Conservation (phyloP, 306 rosid species). For the Dryas drummondii region DNA sequence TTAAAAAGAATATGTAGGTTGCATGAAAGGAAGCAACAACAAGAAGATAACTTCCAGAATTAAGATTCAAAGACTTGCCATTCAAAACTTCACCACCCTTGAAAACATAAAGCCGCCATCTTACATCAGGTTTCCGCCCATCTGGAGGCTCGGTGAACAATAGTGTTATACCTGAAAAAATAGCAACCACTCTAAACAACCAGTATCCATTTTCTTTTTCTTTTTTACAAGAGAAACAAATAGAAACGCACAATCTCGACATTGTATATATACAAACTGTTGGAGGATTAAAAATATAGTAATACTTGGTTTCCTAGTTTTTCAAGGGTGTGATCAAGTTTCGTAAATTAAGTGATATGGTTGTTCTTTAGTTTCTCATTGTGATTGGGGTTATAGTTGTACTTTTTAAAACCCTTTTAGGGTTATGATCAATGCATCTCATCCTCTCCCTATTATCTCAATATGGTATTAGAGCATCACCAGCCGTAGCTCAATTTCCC, state of each 20-base stretch:
- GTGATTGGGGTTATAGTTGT: not conserved
- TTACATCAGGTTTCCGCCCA: conserved; percentile 75
- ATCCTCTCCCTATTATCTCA: not conserved
- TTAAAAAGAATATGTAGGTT: not conserved
- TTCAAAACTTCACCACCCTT: conserved; percentile 90
- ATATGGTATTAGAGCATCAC: not conserved
- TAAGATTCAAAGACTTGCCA: conserved; percentile 47
- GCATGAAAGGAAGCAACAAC: not conserved
- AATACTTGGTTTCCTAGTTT: not conserved
- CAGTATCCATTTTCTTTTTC: not conserved
- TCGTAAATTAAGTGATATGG: not conserved
- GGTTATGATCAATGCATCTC: not conserved
- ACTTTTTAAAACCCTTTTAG: not conserved
- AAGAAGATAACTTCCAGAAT: not conserved
- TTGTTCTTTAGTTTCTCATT: not conserved
- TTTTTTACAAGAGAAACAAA: not conserved
- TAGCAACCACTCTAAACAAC: conserved; percentile 13
- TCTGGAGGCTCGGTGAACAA: conserved; percentile 83
- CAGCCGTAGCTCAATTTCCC: not conserved
- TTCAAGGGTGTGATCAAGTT: not conserved
- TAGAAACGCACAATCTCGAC: not conserved
- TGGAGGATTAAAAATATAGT: not conserved
- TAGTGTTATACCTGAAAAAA: conserved; percentile 70
- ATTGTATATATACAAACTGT: not conserved
- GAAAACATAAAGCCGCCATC: conserved; percentile 97